These are phyloP conservation scores for Juglanconis sp. DNA, from an alignment of 2,329 filamentous ascomycete genomes.

Conservation along the genomic window DNA sequence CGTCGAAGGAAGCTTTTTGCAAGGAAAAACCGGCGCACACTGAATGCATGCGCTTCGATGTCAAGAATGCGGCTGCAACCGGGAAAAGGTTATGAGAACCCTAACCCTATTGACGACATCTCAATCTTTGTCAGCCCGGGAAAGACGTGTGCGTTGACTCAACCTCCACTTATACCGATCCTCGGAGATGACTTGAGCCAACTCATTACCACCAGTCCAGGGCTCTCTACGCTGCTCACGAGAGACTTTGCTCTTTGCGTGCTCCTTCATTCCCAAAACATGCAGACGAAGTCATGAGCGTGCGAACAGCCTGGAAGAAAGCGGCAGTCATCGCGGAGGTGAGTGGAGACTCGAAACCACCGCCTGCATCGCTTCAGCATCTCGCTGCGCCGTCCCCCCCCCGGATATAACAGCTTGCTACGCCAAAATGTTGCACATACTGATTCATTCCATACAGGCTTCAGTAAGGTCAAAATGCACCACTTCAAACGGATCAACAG, in stretches of 20 bases:
- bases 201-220: not conserved
- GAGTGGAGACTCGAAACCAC: slow-evolving; percentile 19
- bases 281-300: slow-evolving; percentile 34
- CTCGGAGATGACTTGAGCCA: slow-evolving; percentile 1
- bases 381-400: not conserved
- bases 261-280: not conserved
- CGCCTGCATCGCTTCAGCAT: not conserved
- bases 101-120: not conserved
- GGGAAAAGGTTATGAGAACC: not conserved
- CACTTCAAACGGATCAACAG: slow-evolving; percentile 14
- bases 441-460: not conserved
- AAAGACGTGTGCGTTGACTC: not conserved
- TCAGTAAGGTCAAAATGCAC: slow-evolving; percentile 9
- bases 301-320: slow-evolving; percentile 38
- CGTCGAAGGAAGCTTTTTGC: too few species aligned
- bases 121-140: not conserved
- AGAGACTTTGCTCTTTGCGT: not conserved
- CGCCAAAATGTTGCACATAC: not conserved
- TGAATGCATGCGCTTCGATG: too few species aligned
- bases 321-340: slow-evolving; percentile 34
- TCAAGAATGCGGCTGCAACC: too few species aligned
- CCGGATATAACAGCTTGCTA: not conserved
- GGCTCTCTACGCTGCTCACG: not conserved
- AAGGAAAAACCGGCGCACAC: too few species aligned
- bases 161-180: slow-evolving; percentile 13